These are phyloP conservation scores for sorghum (Sorghum bicolor) DNA, from an alignment of 176 grass and related monocot genomes.

Conservation along the genomic window Sorghum_bicolor_NCBIv3 NC_012873.2:1436001-1436500, in stretches of 20 bases:
- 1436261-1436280: conserved; percentile 1
- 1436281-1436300: not conserved
- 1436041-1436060: conserved; percentile 20
- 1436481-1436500: conserved; percentile 85
- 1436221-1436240: not conserved
- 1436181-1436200: not conserved
- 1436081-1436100: conserved; percentile 22
- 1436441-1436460: not conserved
- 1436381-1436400: not conserved
- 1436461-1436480: conserved; percentile 14
- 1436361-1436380: not conserved
- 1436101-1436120: conserved; percentile 11
- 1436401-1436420: not conserved
- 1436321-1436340: conserved; percentile 56
- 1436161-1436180: not conserved
- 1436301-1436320: not conserved
- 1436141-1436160: conserved; percentile 11
- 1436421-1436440: not conserved
- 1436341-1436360: not conserved
- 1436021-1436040: not conserved
- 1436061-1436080: conserved; percentile 1
- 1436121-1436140: conserved; percentile 16
- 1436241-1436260: not conserved
- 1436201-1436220: not conserved
- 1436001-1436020: not conserved